phyloP scores from a whole-genome alignment of 2,329 filamentous ascomycete genomes.

The Fusarium coicis region DNA sequence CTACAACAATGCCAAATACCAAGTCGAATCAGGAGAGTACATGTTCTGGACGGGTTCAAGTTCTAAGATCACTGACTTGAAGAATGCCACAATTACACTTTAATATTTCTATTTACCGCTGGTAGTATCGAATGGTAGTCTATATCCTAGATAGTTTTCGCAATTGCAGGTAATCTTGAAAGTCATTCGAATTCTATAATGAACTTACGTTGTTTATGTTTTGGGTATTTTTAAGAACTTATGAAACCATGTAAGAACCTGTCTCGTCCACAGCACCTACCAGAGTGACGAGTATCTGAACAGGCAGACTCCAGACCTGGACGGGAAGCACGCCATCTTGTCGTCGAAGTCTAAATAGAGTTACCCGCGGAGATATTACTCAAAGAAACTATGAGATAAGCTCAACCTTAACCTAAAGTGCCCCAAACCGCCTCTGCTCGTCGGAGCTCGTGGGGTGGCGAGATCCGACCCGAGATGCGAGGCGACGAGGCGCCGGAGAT shows the following conservation, averaged over 20 bases:
- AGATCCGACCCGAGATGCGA: background rate
- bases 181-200: background rate
- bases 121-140: background rate
- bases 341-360: background rate
- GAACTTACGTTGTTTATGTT: background rate
- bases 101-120: background rate
- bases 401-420: fast-evolving
- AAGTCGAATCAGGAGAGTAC: background rate
- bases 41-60: background rate
- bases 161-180: background rate
- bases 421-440: background rate
- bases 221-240: background rate
- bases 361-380: background rate
- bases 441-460: background rate
- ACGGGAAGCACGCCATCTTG: background rate
- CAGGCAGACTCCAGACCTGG: background rate
- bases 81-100: background rate
- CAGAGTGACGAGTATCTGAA: background rate
- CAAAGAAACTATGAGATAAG: fast-evolving
- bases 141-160: background rate
- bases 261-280: background rate
- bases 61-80: background rate
- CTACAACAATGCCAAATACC: background rate
- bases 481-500: background rate
- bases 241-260: background rate